These are phyloP conservation scores for Neurospora africana DNA, from an alignment of 495 filamentous ascomycete species.

Conservation along the genomic window DNA sequence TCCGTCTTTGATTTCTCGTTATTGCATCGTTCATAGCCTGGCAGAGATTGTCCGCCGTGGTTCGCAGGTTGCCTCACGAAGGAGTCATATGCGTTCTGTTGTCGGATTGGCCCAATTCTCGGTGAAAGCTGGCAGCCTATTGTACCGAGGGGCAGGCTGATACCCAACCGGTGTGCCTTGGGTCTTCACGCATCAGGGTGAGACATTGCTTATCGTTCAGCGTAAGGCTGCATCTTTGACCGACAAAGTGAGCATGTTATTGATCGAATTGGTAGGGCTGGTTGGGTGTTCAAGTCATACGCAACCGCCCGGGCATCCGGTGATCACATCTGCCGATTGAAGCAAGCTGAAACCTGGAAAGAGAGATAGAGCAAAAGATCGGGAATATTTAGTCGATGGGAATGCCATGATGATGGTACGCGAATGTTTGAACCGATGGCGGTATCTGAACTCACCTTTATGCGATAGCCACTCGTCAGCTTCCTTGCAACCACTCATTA, in stretches of 20 bases:
- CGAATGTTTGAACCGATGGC: neutral
- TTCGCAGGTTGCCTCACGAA: neutral
- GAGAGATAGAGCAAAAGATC: neutral
- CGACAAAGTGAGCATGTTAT: neutral
- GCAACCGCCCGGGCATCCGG: neutral
- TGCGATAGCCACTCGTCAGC: neutral
- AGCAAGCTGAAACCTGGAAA: neutral
- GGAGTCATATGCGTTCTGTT: neutral
- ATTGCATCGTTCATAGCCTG: neutral
- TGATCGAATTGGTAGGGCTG: neutral
- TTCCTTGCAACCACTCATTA: neutral
- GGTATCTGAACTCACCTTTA: neutral
- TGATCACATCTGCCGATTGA: neutral
- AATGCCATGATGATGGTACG: neutral
- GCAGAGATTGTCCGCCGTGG: neutral
- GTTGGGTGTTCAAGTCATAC: neutral
- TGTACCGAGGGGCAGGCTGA: conserved; percentile 4
- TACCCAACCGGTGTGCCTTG: conserved; percentile 14
- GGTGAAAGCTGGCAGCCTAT: conserved; percentile 16
- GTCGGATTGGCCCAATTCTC: conserved; percentile 14
- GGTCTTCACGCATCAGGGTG: conserved; percentile 9
- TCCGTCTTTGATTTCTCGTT: neutral
- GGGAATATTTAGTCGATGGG: neutral
- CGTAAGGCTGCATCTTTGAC: neutral
- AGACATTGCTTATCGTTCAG: neutral